phyloP scores from a whole-genome alignment of 257 asterid species.

The Ocimum tenuiflorum region DNA sequence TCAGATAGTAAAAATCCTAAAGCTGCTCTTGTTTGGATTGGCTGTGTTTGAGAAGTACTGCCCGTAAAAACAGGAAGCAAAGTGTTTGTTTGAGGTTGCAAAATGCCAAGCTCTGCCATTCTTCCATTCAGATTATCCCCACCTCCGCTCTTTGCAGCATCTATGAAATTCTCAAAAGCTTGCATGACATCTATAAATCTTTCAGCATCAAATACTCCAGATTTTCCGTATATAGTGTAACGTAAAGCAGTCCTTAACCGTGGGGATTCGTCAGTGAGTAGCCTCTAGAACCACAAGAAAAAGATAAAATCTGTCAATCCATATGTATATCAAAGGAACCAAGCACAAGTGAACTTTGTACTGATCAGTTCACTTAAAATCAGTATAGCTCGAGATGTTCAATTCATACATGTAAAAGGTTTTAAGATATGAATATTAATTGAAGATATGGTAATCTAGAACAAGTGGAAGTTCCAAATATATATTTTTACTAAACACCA shows the following conservation, averaged over 20 bases:
- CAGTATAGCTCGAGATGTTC: background rate
- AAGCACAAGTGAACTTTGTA: background rate
- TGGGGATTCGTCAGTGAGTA: slow-evolving; percentile 94
- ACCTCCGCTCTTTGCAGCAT: slow-evolving; percentile 99
- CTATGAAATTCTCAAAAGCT: slow-evolving; percentile 95
- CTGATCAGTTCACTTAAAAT: background rate
- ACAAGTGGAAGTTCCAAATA: background rate
- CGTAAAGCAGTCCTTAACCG: slow-evolving; percentile 81
- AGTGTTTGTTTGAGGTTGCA: slow-evolving; percentile 47
- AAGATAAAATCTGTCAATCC: slow-evolving; percentile 2
- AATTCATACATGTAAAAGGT: background rate
- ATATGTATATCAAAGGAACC: background rate
- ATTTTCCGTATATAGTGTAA: slow-evolving; percentile 87
- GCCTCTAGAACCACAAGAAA: slow-evolving; percentile 48
- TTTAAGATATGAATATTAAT: background rate
- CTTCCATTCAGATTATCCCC: slow-evolving; percentile 84
- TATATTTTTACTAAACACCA: background rate
- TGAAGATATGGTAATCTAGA: background rate
- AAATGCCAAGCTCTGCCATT: slow-evolving; percentile 95
- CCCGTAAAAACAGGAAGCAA: slow-evolving; percentile 36
- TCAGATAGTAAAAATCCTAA: slow-evolving; percentile 81
- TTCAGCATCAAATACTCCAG: slow-evolving; percentile 94
- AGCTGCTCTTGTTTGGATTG: slow-evolving; percentile 91
- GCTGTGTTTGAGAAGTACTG: slow-evolving; percentile 46
- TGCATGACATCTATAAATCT: slow-evolving; percentile 97